Base-by-base conservation (phyloP, 1,284 basidiomycete species). In the Cryptococcus sp. region DNA sequence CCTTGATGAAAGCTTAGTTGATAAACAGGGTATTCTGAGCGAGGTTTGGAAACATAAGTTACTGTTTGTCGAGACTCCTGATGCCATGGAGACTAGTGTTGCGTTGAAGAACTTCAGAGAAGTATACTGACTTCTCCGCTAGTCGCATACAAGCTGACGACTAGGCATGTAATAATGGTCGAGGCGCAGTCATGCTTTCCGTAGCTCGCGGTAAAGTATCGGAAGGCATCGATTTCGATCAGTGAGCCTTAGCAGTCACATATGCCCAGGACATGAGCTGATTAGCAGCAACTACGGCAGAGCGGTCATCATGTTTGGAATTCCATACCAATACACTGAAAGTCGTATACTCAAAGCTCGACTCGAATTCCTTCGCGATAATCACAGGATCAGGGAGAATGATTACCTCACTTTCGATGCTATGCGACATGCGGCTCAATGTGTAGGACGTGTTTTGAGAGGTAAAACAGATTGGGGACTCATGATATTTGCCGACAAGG, bases 11-110 rank as follows among this genome's bases (percentile, higher is more conserved):
- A 25, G 25, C 16, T 4, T 4, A 14, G 46, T 32, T 23, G 14
- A 23, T 10, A 2, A 3, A 23, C 60, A 94, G 91, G 96, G 94
- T 44, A 98, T 98, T 62, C 78, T 99, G 56, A 97, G 94, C 67
- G 93, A 99, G 79, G 96, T 97, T 18, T 98, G 96, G 93, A 98
- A 98, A 77, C 86, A 98, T 79, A 99, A 99, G 77, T 82, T 99
- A 44, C 93, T 99, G 57, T 99, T 99, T 66, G 96, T 99, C 45
- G 96, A 99, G 78, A 99, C 96, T 3, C 96, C 96, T 3, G 96
- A 99, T 70, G 94, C 96, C 21, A 94, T 96, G 64, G 96, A 99
- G 75, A 99, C 96, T 2, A 94, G 91, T 70, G 94, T 98, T 49
- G 96, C 96, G 2, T 77, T 99, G 28, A 93, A 97, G 73, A 99